A percentile compares a stretch with the other conserved stretches of the same genome.
Conservation (phyloP, 2,329 filamentous ascomycete genomes). For the Cadophora luteo-olivacea region DNA sequence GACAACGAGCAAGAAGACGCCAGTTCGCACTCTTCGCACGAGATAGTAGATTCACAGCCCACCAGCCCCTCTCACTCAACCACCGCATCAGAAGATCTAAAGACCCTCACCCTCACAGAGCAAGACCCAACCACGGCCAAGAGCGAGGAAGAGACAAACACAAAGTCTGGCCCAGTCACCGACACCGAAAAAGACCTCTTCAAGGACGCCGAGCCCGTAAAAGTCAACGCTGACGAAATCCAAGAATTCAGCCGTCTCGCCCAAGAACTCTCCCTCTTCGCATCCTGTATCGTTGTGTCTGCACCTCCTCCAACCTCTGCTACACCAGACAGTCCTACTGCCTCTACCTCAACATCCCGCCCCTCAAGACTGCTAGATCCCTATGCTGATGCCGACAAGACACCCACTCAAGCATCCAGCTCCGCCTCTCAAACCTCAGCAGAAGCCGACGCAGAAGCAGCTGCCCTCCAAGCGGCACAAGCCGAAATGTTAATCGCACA, state of each 20-base stretch:
- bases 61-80: slow-evolving; percentile 5
- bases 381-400: background rate
- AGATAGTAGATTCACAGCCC: background rate
- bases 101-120: background rate
- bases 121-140: background rate
- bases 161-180: background rate
- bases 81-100: background rate
- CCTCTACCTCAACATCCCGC: background rate
- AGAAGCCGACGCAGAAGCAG: no score
- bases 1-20: background rate
- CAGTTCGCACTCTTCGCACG: background rate
- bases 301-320: background rate
- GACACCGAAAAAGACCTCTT: background rate
- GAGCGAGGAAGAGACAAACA: background rate
- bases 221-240: background rate
- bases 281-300: background rate
- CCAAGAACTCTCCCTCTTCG: background rate
- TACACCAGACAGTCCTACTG: background rate
- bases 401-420: no score
- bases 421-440: no score
- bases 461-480: no score
- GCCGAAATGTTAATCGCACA: background rate
- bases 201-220: background rate
- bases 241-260: background rate
- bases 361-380: background rate